A percentile compares a stretch with the other conserved stretches of the same genome.
phyloP scores from a whole-genome alignment of 2,329 filamentous ascomycete genomes.

The Trichoderma lentiforme region DNA sequence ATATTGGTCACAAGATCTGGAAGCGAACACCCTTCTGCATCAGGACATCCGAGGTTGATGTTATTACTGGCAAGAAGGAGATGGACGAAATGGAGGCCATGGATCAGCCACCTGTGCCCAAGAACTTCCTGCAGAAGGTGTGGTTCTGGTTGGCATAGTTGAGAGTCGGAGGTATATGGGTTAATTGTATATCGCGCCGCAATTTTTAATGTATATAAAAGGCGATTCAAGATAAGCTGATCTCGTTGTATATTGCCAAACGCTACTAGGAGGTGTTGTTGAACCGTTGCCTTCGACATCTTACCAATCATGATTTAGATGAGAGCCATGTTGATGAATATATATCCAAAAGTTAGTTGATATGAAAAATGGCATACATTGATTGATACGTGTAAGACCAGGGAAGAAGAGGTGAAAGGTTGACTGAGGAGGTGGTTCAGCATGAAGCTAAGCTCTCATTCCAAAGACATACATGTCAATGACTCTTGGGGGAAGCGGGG shows the following conservation, averaged over 20 bases:
- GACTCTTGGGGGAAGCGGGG: too few species aligned
- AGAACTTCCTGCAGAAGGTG: slow-evolving; percentile 48
- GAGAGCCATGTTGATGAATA: neutral
- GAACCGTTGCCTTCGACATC: neutral
- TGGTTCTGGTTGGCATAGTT: slow-evolving; percentile 56
- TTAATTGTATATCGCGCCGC: neutral
- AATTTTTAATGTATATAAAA: slow-evolving; percentile 2
- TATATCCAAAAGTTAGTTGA: neutral
- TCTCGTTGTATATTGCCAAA: neutral
- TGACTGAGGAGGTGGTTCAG: too few species aligned
- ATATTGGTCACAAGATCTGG: slow-evolving; percentile 57
- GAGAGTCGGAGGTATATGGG: too few species aligned
- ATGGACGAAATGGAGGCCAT: slow-evolving; percentile 56
- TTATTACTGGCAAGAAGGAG: slow-evolving; percentile 57
- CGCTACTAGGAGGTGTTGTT: neutral
- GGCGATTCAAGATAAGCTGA: neutral
- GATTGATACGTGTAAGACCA: too few species aligned
- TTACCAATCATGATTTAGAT: neutral
- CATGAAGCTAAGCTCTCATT: too few species aligned
- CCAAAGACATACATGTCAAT: too few species aligned
- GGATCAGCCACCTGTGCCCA: slow-evolving; percentile 46
- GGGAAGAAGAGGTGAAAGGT: too few species aligned
- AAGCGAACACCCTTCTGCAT: slow-evolving; percentile 43
- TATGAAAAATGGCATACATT: neutral
- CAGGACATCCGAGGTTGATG: slow-evolving; percentile 50